A percentile compares a stretch with the other conserved stretches of the same genome.
phyloP scores from a whole-genome alignment of 2,329 filamentous ascomycete genomes.

The Claviceps africana region DNA sequence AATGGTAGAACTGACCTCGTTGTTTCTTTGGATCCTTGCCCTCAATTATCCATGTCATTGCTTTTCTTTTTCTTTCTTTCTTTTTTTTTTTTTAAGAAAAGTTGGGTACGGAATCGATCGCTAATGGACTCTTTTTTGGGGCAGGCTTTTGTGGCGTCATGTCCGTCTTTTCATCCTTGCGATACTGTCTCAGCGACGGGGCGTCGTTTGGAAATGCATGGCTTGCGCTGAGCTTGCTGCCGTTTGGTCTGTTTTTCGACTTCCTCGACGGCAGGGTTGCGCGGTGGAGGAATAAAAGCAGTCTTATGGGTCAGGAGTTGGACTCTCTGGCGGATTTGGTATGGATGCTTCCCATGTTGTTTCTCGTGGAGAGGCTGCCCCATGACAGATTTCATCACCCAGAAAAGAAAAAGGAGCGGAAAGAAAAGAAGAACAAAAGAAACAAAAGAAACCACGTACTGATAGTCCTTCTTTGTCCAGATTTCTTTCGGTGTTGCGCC shows the following conservation, averaged over 20 bases:
- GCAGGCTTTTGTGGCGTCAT: slow-evolving; percentile 73
- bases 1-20: slow-evolving; percentile 39
- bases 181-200: slow-evolving; percentile 71
- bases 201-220: slow-evolving; percentile 57
- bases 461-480: slow-evolving; percentile 31
- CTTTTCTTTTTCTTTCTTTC: neutral
- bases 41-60: neutral
- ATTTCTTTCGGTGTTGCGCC: slow-evolving; percentile 92
- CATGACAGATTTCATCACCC: neutral
- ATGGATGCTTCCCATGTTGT: slow-evolving; percentile 19
- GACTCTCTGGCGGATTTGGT: slow-evolving; percentile 93
- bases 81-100: neutral
- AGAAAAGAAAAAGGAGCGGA: neutral
- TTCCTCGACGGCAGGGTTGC: slow-evolving; percentile 96
- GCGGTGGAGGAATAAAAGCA: slow-evolving; percentile 91
- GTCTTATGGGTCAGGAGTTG: slow-evolving; percentile 93
- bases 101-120: neutral
- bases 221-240: slow-evolving; percentile 73
- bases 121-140: neutral
- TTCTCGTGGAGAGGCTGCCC: neutral
- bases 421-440: neutral
- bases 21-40: neutral
- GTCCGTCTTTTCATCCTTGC: slow-evolving; percentile 89
- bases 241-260: slow-evolving; percentile 91
- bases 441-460: neutral